These are phyloP conservation scores for Ustilago bromivora DNA, from an alignment of 1,284 basidiomycete genomes.

Conservation along the genomic window DNA sequence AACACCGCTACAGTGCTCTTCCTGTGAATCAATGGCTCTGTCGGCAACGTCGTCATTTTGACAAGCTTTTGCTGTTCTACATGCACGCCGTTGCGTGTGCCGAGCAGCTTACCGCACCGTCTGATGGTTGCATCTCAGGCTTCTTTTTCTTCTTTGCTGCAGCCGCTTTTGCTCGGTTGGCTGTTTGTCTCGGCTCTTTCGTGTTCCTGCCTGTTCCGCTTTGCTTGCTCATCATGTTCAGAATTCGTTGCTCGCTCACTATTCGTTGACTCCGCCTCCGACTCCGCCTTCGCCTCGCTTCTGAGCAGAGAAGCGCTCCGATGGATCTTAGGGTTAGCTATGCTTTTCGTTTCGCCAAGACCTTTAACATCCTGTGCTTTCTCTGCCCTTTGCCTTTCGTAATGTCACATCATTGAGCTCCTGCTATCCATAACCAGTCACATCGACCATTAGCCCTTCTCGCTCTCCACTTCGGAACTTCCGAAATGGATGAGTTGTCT, in stretches of 20 bases:
- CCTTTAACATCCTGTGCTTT: slow-evolving; percentile 3
- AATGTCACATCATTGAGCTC: not conserved
- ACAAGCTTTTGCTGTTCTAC: not conserved
- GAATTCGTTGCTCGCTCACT: slow-evolving; percentile 1
- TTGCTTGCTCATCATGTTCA: not conserved
- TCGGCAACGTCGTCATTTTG: slow-evolving; percentile 6
- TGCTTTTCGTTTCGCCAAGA: slow-evolving; percentile 14
- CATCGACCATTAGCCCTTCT: slow-evolving; percentile 1
- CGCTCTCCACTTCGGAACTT: not conserved
- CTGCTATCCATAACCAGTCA: not conserved
- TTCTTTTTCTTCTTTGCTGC: not conserved
- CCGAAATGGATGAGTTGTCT: not conserved
- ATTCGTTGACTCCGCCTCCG: not conserved
- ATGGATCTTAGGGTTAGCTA: slow-evolving; percentile 6
- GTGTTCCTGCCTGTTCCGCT: slow-evolving; percentile 3
- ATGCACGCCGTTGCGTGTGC: not conserved
- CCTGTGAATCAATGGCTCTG: not conserved
- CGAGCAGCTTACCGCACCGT: not conserved
- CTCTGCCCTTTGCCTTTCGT: slow-evolving; percentile 3
- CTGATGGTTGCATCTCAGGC: not conserved
- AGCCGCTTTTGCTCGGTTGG: not conserved
- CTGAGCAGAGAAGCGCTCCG: not conserved
- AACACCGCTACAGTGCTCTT: not conserved
- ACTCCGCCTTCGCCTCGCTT: not conserved
- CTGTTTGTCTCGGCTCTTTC: not conserved